Conservation (phyloP, 2,329 filamentous ascomycete genomes). For the Fusarium luffae region DNA sequence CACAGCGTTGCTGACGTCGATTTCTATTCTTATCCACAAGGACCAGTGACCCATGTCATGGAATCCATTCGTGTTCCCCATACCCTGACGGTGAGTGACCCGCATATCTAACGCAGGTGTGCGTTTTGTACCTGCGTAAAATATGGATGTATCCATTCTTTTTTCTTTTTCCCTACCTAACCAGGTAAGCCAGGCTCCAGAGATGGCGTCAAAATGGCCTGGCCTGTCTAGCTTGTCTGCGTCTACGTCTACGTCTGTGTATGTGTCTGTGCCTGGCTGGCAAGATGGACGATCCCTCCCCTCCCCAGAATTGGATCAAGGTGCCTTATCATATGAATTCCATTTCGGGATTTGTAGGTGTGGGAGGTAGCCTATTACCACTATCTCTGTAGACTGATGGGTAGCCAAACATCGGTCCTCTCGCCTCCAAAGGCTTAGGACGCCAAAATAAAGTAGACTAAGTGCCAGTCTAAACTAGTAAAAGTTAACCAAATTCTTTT, state of each 20-base stretch:
- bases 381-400: not conserved
- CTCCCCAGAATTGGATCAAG: conserved; percentile 32
- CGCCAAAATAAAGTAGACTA: not conserved
- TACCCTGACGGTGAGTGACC: conserved; percentile 28
- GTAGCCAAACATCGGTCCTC: not conserved
- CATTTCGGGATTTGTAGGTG: conserved; percentile 1
- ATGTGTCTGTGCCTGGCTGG: not conserved
- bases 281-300: conserved; percentile 40
- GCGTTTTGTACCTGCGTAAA: conserved; percentile 33
- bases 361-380: conserved; percentile 5
- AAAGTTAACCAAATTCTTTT: not conserved
- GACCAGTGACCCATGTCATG: conserved; percentile 1
- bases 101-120: conserved; percentile 6
- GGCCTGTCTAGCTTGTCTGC: not conserved
- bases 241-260: not conserved
- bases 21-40: conserved; percentile 35
- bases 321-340: conserved; percentile 7
- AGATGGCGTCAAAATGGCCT: conserved; percentile 38
- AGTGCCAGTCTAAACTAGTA: not conserved
- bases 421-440: not conserved
- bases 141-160: conserved; percentile 32
- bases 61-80: conserved; percentile 6
- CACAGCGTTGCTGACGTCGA: conserved; percentile 34
- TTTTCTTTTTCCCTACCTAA: not conserved
- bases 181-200: conserved; percentile 11